Conservation (phyloP, 768 basidiomycete species). For the Suillus bovinus region DNA sequence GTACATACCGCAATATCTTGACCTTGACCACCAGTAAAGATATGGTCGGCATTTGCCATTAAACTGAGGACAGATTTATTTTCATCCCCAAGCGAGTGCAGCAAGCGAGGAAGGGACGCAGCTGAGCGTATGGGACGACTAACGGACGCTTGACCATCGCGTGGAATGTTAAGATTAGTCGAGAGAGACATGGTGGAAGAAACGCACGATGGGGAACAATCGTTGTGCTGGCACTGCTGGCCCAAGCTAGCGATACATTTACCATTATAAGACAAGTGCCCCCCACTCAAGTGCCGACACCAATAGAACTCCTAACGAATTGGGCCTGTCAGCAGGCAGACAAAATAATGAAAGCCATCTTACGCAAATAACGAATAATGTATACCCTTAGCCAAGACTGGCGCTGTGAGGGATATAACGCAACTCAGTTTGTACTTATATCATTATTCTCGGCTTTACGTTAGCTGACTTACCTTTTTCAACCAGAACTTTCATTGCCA, state of each 20-base stretch:
- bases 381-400: neutral
- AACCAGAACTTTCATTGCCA: neutral
- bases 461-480: neutral
- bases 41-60: conserved; percentile 67
- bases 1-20: conserved; percentile 65
- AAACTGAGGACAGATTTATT: conserved; percentile 73
- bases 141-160: conserved; percentile 48
- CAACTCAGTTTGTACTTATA: neutral
- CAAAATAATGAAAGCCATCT: neutral
- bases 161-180: neutral
- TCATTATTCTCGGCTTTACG: neutral
- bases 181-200: conserved; percentile 4
- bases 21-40: conserved; percentile 83
- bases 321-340: neutral
- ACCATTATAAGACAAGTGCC: neutral
- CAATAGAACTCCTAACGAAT: neutral
- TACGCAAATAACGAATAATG: neutral
- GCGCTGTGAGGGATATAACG: neutral
- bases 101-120: conserved; percentile 46
- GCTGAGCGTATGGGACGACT: conserved; percentile 52
- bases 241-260: neutral
- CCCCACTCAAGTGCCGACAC: neutral
- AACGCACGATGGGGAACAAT: conserved; percentile 30
- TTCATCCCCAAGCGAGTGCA: conserved; percentile 72
- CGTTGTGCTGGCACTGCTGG: neutral